Evolutionary conservation across 345 rosid genomes (phyloP), one percentile per base, ranked within the genome.

Genomic region (Syzygium jambos): DNA sequence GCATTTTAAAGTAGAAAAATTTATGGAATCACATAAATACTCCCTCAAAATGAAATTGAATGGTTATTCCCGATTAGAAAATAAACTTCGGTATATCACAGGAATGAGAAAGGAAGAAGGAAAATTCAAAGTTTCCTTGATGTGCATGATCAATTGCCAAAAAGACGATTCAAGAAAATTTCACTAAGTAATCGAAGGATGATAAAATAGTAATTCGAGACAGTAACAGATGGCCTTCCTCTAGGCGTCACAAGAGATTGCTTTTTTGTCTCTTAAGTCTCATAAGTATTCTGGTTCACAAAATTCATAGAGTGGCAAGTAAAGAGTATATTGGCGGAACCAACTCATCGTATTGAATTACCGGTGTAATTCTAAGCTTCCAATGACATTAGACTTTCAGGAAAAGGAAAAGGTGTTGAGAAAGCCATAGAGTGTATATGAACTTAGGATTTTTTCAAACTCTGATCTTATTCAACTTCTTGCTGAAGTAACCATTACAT

Each of bases 201-300:
- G 19, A 4, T n/a, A 17, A 16, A 61, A n/a, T 61, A 13, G 8
- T 13, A 27, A 61, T n/a, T 8, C 0, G 4, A 27, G 73, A 61
- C 1, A 13, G 2, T 61, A n/a, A 61, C 34, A 61, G 16, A 27
- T 11, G 27, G 3, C 65, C 1, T 27, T 59, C 27, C 15, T 59
- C 16, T 5, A 3, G 0, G 34, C 16, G 4, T n/a, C 27, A 13
- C 19, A 13, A 61, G 38, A 61, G 73, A n/a, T 8, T 61, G 10
- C 34, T 0, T 61, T 61, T n/a, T 61, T n/a, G 12, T 61, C 10
- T n/a, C 0, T 1, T 0, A 3, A 2, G 9, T 61, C 19, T n/a
- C 2, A n/a, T 0, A 61, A 61, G 9, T 61, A n/a, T n/a, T 2
- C 15, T n/a, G 16, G n/a, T 61, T 61, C n/a, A n/a, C 10, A 3